Evolutionary conservation across 352 stramenopile genomes (phyloP).

Genomic region (Phytophthora syringae): DNA sequence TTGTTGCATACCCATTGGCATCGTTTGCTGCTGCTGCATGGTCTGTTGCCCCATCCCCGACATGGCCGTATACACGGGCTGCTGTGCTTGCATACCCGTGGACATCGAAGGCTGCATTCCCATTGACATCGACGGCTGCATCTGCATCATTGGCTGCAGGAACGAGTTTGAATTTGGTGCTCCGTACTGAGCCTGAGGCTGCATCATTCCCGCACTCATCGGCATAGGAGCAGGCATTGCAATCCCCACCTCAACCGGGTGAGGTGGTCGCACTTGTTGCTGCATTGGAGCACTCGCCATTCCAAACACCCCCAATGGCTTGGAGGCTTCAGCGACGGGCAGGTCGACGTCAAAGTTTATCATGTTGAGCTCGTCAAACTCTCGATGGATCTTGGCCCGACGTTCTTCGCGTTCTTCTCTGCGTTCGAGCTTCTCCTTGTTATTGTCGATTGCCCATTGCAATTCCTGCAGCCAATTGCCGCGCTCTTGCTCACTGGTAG

Average conservation of each 20-base stretch:
- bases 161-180: neutral
- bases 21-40: slow-evolving; percentile 16
- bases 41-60: slow-evolving; percentile 1
- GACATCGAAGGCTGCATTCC: slow-evolving; percentile 7
- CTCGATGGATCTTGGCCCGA: slow-evolving; percentile 52
- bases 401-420: slow-evolving; percentile 51
- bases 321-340: slow-evolving; percentile 1
- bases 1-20: slow-evolving; percentile 18
- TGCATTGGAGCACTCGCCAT: slow-evolving; percentile 5
- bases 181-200: slow-evolving; percentile 17
- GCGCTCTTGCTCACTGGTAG: slow-evolving; percentile 68
- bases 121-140: slow-evolving; percentile 20
- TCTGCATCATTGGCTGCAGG: slow-evolving; percentile 14
- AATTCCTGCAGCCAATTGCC: slow-evolving; percentile 83
- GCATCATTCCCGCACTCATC: slow-evolving; percentile 30
- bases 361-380: slow-evolving; percentile 81
- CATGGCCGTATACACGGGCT: slow-evolving; percentile 9
- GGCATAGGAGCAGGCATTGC: slow-evolving; percentile 6
- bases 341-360: slow-evolving; percentile 74
- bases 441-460: slow-evolving; percentile 67
- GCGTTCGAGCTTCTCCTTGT: slow-evolving; percentile 50
- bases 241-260: slow-evolving; percentile 35
- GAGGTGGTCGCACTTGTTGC: slow-evolving; percentile 43
- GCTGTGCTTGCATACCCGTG: slow-evolving; percentile 13
- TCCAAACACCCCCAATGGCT: neutral